A percentile compares a stretch with the other conserved stretches of the same genome.
phyloP scores from a whole-genome alignment of 345 rosid genomes.

The Acer yangbiense region DNA sequence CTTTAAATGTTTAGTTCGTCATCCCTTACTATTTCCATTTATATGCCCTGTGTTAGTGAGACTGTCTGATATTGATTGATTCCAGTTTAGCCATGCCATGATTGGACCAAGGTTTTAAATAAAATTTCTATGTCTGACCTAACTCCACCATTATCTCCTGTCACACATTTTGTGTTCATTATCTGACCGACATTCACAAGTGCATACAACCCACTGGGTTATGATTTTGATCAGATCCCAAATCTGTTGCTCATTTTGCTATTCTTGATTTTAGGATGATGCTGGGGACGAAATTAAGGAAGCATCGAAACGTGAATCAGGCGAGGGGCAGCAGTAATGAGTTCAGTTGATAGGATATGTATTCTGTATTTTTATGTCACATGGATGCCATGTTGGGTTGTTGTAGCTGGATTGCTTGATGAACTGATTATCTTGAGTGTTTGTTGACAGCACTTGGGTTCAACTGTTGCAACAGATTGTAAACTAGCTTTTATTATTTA shows the following conservation, averaged over 20 bases:
- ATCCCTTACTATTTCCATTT: neutral
- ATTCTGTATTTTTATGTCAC: conserved; percentile 32
- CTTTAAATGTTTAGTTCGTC: neutral
- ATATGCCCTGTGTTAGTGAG: neutral
- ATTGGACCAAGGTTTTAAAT: neutral
- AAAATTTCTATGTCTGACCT: neutral
- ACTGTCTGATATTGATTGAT: neutral
- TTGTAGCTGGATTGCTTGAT: conserved; percentile 36
- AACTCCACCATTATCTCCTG: neutral
- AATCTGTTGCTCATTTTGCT: neutral
- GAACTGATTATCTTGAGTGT: conserved; percentile 27
- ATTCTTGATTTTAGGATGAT: conserved; percentile 55
- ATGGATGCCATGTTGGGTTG: conserved; percentile 36
- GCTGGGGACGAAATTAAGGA: conserved; percentile 91
- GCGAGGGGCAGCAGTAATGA: conserved; percentile 55
- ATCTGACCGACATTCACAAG: neutral
- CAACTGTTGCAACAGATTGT: conserved; percentile 27
- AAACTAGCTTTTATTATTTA: conserved; percentile 27
- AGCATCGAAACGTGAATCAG: conserved; percentile 66
- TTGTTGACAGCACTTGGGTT: conserved; percentile 22
- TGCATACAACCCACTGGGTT: neutral
- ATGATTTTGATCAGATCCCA: neutral
- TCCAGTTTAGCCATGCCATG: neutral
- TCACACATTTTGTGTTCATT: too few species aligned
- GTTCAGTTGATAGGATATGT: conserved; percentile 29